Evolutionary conservation across 192 early-diverging fungal species (phyloP).

Genomic region (Coemansia sp.): DNA sequence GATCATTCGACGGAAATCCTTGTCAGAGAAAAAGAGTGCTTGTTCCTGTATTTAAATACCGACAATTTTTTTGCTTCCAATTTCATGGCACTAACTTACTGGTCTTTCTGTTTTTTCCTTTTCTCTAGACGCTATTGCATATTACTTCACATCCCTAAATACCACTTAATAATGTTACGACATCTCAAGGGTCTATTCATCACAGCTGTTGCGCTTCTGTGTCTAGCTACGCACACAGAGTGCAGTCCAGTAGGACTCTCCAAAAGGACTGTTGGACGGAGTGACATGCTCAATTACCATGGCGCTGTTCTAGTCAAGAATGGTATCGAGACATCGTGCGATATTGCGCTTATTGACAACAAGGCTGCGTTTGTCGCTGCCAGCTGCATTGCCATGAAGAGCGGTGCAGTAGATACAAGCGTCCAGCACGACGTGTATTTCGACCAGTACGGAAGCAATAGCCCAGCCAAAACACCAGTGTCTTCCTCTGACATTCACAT

Average conservation of each 20-base stretch:
- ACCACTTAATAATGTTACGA: neutral
- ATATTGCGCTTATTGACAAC: constrained; percentile 34
- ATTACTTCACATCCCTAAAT: neutral
- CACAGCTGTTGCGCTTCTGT: neutral
- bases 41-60: no score
- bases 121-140: neutral
- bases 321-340: constrained; percentile 27
- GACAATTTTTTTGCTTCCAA: no score
- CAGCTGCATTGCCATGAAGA: constrained; percentile 19
- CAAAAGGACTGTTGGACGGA: constrained; percentile 9
- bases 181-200: neutral
- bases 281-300: constrained; percentile 19
- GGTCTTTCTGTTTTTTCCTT: neutral
- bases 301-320: constrained; percentile 38
- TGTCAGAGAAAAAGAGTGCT: no score
- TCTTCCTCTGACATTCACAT: constrained; percentile 12
- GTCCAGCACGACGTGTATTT: constrained; percentile 22
- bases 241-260: neutral
- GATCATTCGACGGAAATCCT: no score
- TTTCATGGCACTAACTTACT: neutral
- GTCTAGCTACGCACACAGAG: neutral
- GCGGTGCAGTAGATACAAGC: neutral
- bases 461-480: constrained; percentile 10
- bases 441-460: constrained; percentile 10
- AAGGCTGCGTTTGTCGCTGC: constrained; percentile 25